phyloP scores from a whole-genome alignment of 495 filamentous ascomycete species.

The Melanomma pulvis-pyrius region DNA sequence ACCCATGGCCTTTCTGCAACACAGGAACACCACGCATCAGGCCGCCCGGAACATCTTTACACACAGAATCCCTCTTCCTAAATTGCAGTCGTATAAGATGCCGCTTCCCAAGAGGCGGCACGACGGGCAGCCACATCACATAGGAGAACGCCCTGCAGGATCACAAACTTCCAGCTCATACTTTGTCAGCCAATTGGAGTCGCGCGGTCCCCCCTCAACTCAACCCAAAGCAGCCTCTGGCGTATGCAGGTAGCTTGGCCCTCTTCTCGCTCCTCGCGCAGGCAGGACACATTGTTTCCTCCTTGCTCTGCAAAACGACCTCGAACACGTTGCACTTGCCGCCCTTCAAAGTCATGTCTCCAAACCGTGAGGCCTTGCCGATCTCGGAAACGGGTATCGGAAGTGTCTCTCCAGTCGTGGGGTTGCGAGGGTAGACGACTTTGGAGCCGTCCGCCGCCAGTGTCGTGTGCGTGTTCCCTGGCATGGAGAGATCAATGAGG shows the following conservation, averaged over 20 bases:
- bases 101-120: background rate
- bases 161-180: background rate
- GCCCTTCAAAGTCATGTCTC: slow-evolving; percentile 13
- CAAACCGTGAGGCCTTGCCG: slow-evolving; percentile 32
- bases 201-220: slow-evolving; percentile 6
- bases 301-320: slow-evolving; percentile 30
- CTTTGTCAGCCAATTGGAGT: background rate
- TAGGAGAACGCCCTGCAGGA: background rate
- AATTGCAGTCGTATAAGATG: background rate
- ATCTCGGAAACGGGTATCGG: slow-evolving; percentile 26
- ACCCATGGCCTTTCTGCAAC: background rate
- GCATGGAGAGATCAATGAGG: background rate
- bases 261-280: slow-evolving; percentile 30
- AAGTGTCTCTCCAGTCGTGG: slow-evolving; percentile 21
- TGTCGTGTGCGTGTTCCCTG: background rate
- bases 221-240: slow-evolving; percentile 28
- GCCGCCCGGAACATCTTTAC: background rate
- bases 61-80: background rate
- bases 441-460: background rate
- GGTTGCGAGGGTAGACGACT: slow-evolving; percentile 9
- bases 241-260: slow-evolving; percentile 30
- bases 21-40: background rate
- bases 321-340: slow-evolving; percentile 35
- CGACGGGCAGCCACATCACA: background rate
- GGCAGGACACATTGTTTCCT: slow-evolving; percentile 32